Percentiles rank a stretch among this genome's conserved stretches.
phyloP scores from a whole-genome alignment of 306 rosid species.

The Begonia peltatifolia region DNA sequence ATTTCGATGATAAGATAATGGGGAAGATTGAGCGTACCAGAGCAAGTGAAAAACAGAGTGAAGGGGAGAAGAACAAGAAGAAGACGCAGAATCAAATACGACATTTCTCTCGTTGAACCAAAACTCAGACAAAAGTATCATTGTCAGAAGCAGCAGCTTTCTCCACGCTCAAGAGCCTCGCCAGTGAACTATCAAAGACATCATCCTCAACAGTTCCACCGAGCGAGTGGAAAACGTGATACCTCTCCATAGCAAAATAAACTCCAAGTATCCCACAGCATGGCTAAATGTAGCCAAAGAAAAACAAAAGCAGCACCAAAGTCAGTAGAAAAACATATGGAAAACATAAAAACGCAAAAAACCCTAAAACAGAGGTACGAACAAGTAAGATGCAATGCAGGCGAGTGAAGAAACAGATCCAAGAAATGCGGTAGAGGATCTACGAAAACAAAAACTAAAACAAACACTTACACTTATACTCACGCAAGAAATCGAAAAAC shows the following conservation, averaged over 20 bases:
- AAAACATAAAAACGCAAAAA: not conserved
- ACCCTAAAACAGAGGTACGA: slow-evolving; percentile 48
- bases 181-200: slow-evolving; percentile 11
- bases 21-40: slow-evolving; percentile 24
- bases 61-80: slow-evolving; percentile 26
- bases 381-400: slow-evolving; percentile 17
- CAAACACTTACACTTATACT: not conserved
- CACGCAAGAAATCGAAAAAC: not conserved
- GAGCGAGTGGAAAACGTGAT: slow-evolving; percentile 15
- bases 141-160: slow-evolving; percentile 17
- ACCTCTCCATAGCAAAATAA: slow-evolving; percentile 9
- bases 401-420: slow-evolving; percentile 42
- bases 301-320: not conserved
- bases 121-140: slow-evolving; percentile 23
- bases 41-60: slow-evolving; percentile 30
- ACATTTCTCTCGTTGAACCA: slow-evolving; percentile 38
- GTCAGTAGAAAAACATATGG: not conserved
- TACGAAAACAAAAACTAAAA: slow-evolving; percentile 1
- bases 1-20: not conserved
- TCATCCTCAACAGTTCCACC: slow-evolving; percentile 8
- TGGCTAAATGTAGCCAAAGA: slow-evolving; percentile 12
- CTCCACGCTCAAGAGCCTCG: slow-evolving; percentile 14
- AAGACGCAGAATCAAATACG: slow-evolving; percentile 18
- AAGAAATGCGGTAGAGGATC: slow-evolving; percentile 50
- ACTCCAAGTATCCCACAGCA: slow-evolving; percentile 15